Evolutionary conservation across 306 rosid species (phyloP).

Genomic region (Quillaja saponaria): DNA sequence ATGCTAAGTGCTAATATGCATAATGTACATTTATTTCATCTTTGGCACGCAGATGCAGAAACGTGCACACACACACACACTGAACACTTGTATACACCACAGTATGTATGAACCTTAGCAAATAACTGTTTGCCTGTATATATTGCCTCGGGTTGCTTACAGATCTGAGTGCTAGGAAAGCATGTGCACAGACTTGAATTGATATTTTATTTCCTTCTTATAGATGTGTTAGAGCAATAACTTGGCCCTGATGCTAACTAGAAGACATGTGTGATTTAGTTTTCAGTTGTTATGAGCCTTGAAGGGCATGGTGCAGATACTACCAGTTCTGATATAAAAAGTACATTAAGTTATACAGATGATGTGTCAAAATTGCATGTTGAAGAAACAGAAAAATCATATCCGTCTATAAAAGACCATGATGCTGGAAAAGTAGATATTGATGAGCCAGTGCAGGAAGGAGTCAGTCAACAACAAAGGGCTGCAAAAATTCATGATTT

Average conservation of each 20-base stretch:
- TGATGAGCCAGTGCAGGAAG: constrained; percentile 37
- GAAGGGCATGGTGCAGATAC: constrained; percentile 54
- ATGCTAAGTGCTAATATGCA: neutral
- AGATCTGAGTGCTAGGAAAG: constrained; percentile 11
- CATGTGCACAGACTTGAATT: constrained; percentile 1
- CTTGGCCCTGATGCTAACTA: constrained; percentile 35
- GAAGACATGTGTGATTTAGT: constrained; percentile 41
- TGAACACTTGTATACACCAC: no score
- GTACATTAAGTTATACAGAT: constrained; percentile 40
- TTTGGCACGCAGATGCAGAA: neutral
- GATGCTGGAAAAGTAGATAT: constrained; percentile 37
- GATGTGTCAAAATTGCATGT: constrained; percentile 42
- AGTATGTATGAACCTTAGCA: no score
- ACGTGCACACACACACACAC: no score
- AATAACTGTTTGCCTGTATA: constrained; percentile 20
- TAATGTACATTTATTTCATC: neutral
- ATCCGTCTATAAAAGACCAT: constrained; percentile 36
- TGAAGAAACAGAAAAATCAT: constrained; percentile 38
- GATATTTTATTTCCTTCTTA: constrained; percentile 8
- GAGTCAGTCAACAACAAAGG: constrained; percentile 39
- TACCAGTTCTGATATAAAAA: constrained; percentile 44
- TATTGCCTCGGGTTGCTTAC: constrained; percentile 12
- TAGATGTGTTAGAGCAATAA: constrained; percentile 27
- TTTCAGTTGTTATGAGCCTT: constrained; percentile 52
- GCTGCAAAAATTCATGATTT: constrained; percentile 89